Conservation (phyloP, 2,329 filamentous ascomycete species). For the Blumeriella jaapii region DNA sequence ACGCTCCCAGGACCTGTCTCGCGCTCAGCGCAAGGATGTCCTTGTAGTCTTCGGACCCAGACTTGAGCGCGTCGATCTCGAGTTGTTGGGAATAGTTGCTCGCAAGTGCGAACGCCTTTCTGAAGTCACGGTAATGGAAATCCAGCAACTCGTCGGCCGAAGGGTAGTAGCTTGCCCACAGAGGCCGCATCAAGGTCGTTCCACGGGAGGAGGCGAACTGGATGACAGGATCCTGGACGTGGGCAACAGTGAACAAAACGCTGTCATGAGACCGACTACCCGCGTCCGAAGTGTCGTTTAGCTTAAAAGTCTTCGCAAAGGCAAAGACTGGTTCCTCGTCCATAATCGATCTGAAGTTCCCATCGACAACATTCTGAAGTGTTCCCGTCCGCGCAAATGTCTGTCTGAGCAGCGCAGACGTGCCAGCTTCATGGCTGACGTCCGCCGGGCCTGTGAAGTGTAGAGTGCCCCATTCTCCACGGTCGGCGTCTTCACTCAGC, state of each 20-base stretch:
- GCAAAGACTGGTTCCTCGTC: constrained; percentile 75
- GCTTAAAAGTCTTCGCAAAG: constrained; percentile 54
- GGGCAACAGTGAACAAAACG: constrained; percentile 63
- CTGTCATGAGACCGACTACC: constrained; percentile 32
- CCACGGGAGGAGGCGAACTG: constrained; percentile 70
- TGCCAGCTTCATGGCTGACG: constrained; percentile 59
- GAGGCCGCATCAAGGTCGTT: constrained; percentile 63
- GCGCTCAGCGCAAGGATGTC: constrained; percentile 70
- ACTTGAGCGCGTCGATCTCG: constrained; percentile 58
- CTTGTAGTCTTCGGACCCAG: constrained; percentile 63
- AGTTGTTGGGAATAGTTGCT: constrained; percentile 64
- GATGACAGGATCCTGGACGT: constrained; percentile 67
- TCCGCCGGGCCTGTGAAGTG: constrained; percentile 63
- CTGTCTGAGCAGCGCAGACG: constrained; percentile 52
- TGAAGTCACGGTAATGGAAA: constrained; percentile 69
- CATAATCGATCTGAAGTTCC: constrained; percentile 56
- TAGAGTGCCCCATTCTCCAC: constrained; percentile 73
- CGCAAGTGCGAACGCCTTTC: constrained; percentile 50
- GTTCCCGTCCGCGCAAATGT: constrained; percentile 57
- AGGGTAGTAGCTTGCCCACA: constrained; percentile 68
- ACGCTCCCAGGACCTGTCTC: constrained; percentile 69
- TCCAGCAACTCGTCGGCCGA: constrained; percentile 50
- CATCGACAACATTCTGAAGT: constrained; percentile 55
- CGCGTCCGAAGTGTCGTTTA: constrained; percentile 29
- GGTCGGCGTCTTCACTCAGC: constrained; percentile 64